Evolutionary conservation across 805 yeast species (phyloP).

Genomic region (Saturnispora ahearnii): DNA sequence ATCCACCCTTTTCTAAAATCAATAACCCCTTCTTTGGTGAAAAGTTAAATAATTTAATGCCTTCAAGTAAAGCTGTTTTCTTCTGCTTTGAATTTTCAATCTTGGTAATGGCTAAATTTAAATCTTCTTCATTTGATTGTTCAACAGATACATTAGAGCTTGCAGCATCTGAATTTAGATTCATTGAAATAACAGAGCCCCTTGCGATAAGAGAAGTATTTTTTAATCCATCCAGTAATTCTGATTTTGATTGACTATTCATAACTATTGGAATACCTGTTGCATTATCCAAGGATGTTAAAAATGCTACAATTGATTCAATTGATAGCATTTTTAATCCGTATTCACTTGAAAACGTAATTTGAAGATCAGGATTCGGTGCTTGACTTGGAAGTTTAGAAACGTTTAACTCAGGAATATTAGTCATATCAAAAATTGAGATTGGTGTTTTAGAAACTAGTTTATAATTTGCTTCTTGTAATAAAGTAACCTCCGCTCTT

Average conservation of each 20-base stretch:
- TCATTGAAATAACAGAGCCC: neutral
- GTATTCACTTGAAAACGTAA: conserved; percentile 64
- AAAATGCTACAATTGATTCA: conserved; percentile 69
- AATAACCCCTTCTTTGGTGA: conserved; percentile 77
- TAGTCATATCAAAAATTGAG: conserved; percentile 47
- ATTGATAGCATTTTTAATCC: conserved; percentile 77
- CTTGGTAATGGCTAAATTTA: conserved; percentile 66
- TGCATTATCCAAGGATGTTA: conserved; percentile 79
- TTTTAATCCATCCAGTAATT: conserved; percentile 8
- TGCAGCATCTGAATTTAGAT: conserved; percentile 21
- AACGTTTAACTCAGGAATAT: conserved; percentile 70
- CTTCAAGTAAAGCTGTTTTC: conserved; percentile 73
- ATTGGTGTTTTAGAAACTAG: conserved; percentile 34
- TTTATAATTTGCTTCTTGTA: conserved; percentile 51
- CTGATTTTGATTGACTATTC: neutral
- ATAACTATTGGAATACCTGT: conserved; percentile 45
- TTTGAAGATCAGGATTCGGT: conserved; percentile 47
- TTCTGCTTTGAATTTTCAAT: conserved; percentile 78
- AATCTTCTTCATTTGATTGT: conserved; percentile 21
- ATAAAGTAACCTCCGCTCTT: conserved; percentile 60
- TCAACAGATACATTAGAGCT: conserved; percentile 19
- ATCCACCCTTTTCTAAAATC: conserved; percentile 50
- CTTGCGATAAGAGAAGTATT: conserved; percentile 2
- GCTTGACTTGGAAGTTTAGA: conserved; percentile 46
- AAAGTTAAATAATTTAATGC: conserved; percentile 69